Evolutionary conservation across 2,329 filamentous ascomycete genomes (phyloP).

Genomic region (Metarhizium humberi): DNA sequence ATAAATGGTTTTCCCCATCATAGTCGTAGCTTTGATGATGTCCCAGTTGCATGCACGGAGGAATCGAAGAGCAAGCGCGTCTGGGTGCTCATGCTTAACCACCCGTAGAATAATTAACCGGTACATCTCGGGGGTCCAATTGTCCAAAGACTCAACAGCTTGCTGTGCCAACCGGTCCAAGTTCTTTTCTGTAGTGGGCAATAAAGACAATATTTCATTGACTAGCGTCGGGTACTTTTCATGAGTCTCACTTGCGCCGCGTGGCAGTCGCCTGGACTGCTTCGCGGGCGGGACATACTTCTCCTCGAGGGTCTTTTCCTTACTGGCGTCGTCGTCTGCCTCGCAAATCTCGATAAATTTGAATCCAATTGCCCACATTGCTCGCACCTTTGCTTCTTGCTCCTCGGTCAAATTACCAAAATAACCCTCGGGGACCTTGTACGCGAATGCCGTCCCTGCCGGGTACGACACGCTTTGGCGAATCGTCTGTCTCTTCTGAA

Average conservation of each 20-base stretch:
- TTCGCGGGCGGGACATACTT: constrained; percentile 24
- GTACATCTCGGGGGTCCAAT: constrained; percentile 62
- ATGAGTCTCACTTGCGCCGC: constrained; percentile 55
- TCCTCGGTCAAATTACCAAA: constrained; percentile 67
- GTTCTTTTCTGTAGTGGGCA: constrained; percentile 52
- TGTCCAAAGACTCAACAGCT: constrained; percentile 67
- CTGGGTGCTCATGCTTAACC: constrained; percentile 85
- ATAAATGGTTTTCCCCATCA: constrained; percentile 82
- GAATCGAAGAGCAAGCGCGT: constrained; percentile 68
- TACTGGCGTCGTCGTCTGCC: constrained; percentile 13
- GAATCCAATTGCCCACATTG: constrained; percentile 67
- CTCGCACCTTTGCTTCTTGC: constrained; percentile 71
- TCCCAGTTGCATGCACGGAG: constrained; percentile 81
- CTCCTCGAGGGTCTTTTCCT: constrained; percentile 15
- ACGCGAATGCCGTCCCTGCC: background rate
- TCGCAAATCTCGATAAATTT: constrained; percentile 56
- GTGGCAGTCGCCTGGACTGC: constrained; percentile 35
- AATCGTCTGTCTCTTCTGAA: constrained; percentile 1
- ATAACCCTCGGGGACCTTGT: background rate
- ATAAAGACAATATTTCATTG: constrained; percentile 26
- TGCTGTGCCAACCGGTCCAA: constrained; percentile 80
- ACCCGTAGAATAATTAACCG: constrained; percentile 74
- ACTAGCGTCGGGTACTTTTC: constrained; percentile 31
- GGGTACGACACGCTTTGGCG: background rate
- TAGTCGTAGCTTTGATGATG: constrained; percentile 74